Base-by-base conservation (phyloP, 176 grass and related monocot genomes). In the Chrysopogon serrulatus region DNA sequence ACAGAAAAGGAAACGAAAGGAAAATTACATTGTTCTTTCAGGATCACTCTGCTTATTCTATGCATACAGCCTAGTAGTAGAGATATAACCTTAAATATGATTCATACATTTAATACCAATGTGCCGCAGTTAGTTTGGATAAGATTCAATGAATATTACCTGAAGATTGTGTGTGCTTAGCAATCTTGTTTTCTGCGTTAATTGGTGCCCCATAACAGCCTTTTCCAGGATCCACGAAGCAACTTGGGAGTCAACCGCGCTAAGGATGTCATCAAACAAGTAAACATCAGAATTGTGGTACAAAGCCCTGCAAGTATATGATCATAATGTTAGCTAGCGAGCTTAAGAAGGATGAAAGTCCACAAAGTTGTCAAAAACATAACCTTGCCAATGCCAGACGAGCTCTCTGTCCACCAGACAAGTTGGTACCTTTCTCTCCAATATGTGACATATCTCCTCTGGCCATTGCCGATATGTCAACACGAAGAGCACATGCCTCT, bases 211-310 rank as follows among this genome's bases (percentile, higher is more conserved):
- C 79, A 88, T 77, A 84, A 98, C 91, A 79, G 79, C 71, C 41
- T 81, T 94, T 76, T 90, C 83, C 23, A 98, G 86, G 53, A 98
- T 98, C 85, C 91, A 90, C 21, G 83, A 87, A 78, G 96, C 96
- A 91, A 98, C 96, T 80, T 98, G 87, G 77, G 96, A 93, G 90
- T 93, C 96, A 87, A 98, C 96, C 18, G 96, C 89, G 76, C 96
- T 98, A 73, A 98, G 88, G 88, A 98, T 83, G 79, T 98, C 92
- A 84, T 98, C 96, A 65, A 98, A 90, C 83, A 98, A 77, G 89
- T 92, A 95, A 45, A 98, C 73, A 90, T 95, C 96, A 39, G 87
- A 86, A 65, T 92, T 83, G 73, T 93, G 91, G 89, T 98, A 98
- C 66, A 93, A 88, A 64, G 96, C 96, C 89, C 96, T 98, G 91